These are phyloP conservation scores for Conticribra guillardii DNA, from an alignment of 108 stramenopile genomes.

Conservation along the genomic window DNA sequence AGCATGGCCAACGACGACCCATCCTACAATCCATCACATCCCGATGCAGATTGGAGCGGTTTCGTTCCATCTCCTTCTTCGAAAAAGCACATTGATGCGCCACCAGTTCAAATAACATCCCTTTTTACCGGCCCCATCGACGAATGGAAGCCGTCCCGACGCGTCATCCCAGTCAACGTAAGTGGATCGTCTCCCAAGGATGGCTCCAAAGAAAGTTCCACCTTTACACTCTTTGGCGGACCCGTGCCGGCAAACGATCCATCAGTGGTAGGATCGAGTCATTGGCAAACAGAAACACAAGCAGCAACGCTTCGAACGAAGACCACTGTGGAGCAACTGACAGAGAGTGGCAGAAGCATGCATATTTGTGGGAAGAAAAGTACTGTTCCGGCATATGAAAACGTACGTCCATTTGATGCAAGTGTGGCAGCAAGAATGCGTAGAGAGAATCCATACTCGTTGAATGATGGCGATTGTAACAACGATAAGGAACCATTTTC, in stretches of 20 bases:
- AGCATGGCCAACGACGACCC: not conserved
- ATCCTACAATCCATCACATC: conserved; percentile 41
- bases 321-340: conserved; percentile 47
- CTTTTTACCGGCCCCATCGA: conserved; percentile 8
- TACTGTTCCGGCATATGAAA: conserved; percentile 17
- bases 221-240: conserved; percentile 33
- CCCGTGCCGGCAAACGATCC: conserved; percentile 22
- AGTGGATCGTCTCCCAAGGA: conserved; percentile 6
- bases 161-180: conserved; percentile 11
- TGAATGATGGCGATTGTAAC: conserved; percentile 15
- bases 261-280: conserved; percentile 13
- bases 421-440: conserved; percentile 26
- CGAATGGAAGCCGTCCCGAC: conserved; percentile 27
- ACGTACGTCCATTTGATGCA: conserved; percentile 20
- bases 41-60: conserved; percentile 64
- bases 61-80: conserved; percentile 20
- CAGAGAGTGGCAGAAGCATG: conserved; percentile 46
- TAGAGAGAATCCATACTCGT: conserved; percentile 33
- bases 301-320: conserved; percentile 31
- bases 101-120: conserved; percentile 24
- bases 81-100: conserved; percentile 36
- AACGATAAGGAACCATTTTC: not conserved
- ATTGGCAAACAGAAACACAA: conserved; percentile 55
- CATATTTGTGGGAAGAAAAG: conserved; percentile 41
- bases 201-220: conserved; percentile 12